Conservation (phyloP, 805 yeast species). For the Clavispora santaluciae region DNA sequence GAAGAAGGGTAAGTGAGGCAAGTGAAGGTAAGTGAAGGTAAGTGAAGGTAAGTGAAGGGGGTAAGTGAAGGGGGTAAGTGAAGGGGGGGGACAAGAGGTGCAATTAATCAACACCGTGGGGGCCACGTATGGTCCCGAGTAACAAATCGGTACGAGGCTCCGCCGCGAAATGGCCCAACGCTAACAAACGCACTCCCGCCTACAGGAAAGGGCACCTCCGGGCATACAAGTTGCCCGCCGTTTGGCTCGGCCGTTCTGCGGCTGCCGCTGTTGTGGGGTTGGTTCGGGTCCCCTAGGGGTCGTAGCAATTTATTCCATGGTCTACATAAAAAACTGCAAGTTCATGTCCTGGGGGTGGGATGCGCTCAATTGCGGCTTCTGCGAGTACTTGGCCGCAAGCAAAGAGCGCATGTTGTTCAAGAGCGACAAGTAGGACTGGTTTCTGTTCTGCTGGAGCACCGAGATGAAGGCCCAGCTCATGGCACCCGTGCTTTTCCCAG, state of each 20-base stretch:
- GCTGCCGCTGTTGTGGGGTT: too few relatives aligned
- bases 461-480: conserved; percentile 75
- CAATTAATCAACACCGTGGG: too few relatives aligned
- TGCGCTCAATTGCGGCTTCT: conserved; percentile 77
- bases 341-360: conserved; percentile 75
- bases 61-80: not conserved
- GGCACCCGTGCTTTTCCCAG: conserved; percentile 74
- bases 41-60: too few relatives aligned
- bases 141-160: too few relatives aligned
- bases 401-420: conserved; percentile 66
- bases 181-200: too few relatives aligned
- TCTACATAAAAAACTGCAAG: conserved; percentile 27
- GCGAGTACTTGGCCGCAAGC: conserved; percentile 61
- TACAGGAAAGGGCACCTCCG: too few relatives aligned
- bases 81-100: too few relatives aligned
- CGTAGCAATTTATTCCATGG: not conserved
- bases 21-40: not conserved
- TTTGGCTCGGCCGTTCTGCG: too few relatives aligned
- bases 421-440: conserved; percentile 64
- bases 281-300: too few relatives aligned
- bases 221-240: too few relatives aligned
- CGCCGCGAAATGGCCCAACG: too few relatives aligned
- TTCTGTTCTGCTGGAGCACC: conserved; percentile 56
- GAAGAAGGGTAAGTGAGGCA: not conserved
- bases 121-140: too few relatives aligned